These are phyloP conservation scores for Volvox carteri DNA, from an alignment of 163 green algal genomes.

Conservation along the genomic window DNA sequence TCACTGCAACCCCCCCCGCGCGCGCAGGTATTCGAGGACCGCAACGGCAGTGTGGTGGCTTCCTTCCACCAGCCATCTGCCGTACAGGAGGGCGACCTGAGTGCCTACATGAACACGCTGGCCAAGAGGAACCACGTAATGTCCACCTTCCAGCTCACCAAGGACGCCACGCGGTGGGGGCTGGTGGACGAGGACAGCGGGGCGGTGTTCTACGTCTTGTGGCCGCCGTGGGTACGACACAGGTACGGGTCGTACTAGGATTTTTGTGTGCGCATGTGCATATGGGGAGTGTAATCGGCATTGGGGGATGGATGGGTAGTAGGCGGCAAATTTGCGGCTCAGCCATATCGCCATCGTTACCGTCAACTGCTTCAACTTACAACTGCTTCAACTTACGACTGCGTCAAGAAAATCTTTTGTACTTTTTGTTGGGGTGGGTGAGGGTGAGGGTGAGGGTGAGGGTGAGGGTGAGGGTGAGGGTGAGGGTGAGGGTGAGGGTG, in stretches of 20 bases:
- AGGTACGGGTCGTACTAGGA: background rate
- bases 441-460: background rate
- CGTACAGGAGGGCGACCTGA: constrained; percentile 62
- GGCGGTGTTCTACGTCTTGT: constrained; percentile 62
- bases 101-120: constrained; percentile 66
- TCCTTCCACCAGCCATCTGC: constrained; percentile 57
- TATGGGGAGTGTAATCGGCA: too few species aligned
- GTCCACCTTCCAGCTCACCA: constrained; percentile 56
- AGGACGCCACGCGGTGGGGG: constrained; percentile 65
- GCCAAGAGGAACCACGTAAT: constrained; percentile 53
- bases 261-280: too few species aligned
- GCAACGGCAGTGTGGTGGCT: constrained; percentile 59
- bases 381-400: too few species aligned
- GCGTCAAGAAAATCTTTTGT: too few species aligned
- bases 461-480: background rate
- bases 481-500: background rate
- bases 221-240: constrained; percentile 65
- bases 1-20: background rate
- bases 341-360: too few species aligned
- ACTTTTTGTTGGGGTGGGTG: too few species aligned
- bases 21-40: constrained; percentile 65
- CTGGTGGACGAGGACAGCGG: constrained; percentile 54
- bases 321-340: too few species aligned
- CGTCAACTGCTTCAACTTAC: too few species aligned
- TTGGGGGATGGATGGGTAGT: too few species aligned